Evolutionary conservation across 2,329 filamentous ascomycete species (phyloP).

Genomic region (Paramyrothecium sp.): DNA sequence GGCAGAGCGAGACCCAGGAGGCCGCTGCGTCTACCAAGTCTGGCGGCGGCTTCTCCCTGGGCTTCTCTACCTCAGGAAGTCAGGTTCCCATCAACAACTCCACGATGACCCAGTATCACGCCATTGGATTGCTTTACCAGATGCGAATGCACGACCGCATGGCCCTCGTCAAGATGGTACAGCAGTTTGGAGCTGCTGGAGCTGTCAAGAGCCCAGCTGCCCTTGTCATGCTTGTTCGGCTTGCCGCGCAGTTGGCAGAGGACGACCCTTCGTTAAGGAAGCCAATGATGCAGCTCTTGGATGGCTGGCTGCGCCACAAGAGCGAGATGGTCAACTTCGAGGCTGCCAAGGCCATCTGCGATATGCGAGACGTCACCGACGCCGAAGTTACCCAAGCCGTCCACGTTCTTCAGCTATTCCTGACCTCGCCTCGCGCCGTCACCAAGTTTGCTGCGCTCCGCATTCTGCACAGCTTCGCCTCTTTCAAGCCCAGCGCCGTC

Average conservation of each 20-base stretch:
- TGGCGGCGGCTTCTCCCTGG: constrained; percentile 83
- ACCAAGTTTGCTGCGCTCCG: constrained; percentile 97
- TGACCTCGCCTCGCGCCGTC: constrained; percentile 90
- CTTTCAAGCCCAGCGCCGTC: constrained; percentile 92
- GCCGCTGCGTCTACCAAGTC: constrained; percentile 89
- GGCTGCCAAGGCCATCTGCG: constrained; percentile 95
- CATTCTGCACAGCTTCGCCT: constrained; percentile 93
- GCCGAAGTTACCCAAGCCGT: constrained; percentile 89
- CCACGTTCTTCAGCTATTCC: constrained; percentile 92
- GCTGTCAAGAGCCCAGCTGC: constrained; percentile 94
- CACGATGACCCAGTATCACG: constrained; percentile 98
- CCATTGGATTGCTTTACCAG: constrained; percentile 94
- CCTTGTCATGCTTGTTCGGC: constrained; percentile 84
- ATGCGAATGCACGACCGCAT: constrained; percentile 98
- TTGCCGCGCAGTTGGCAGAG: constrained; percentile 91
- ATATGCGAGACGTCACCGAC: constrained; percentile 90
- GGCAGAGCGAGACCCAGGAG: constrained; percentile 98
- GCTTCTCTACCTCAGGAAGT: constrained; percentile 78
- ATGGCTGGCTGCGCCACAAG: constrained; percentile 97
- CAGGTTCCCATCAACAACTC: constrained; percentile 85
- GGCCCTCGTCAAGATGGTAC: constrained; percentile 99
- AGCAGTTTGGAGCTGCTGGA: constrained; percentile 90
- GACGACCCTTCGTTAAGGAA: constrained; percentile 86
- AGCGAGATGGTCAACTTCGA: constrained; percentile 99
- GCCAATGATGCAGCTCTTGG: constrained; percentile 95